Evolutionary conservation across 2,329 filamentous ascomycete species (phyloP), one percentile per base, ranked within the genome.

Genomic region (Fusarium sp.): DNA sequence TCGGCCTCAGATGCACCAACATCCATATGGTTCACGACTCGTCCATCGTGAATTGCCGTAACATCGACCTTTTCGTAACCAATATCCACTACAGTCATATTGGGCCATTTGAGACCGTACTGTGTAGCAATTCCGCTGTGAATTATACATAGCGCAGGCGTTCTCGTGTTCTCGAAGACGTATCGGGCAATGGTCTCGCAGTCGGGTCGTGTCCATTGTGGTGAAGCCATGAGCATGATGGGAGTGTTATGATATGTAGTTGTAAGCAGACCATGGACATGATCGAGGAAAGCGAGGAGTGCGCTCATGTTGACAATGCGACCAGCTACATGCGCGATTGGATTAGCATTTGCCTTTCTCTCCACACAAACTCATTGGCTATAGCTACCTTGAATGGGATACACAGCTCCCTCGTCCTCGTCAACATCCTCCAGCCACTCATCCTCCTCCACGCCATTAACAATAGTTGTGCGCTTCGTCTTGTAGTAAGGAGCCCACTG

Each of bases 111-210:
- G 30, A 94, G 87, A 14, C 94, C 95, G 77, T 97, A 98, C 60
- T 96, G 91, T 1, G 94, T 92, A 27, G 96, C 95, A 49, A 97
- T 83, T 5, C 93, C 95, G 73, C 94, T 92, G 81, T 98, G 93
- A 83, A 99, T 91, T 68, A 98, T 87, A 74, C 92, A 95, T 54
- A 99, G 92, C 0, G 93, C 94, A 0, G 96, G 96, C 0, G 94
- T 96, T 83, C 95, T 96, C 78, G 97, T 97, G 82, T 96, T 97
- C 81, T 99, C 96, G 77, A 99, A 99, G 71, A 98, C 89, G 84
- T 97, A 99, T 69, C 96, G 93, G 16, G 95, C 92, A 72, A 99
- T 91, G 42, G 88, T 88, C 81, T 98, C 95, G 78, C 91, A 91
- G 80, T 98, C 94, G 68, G 92, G 91, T 11, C 92, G 89, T 6